Evolutionary conservation across 345 rosid species (phyloP).

Genomic region (Camelina laxa): DNA sequence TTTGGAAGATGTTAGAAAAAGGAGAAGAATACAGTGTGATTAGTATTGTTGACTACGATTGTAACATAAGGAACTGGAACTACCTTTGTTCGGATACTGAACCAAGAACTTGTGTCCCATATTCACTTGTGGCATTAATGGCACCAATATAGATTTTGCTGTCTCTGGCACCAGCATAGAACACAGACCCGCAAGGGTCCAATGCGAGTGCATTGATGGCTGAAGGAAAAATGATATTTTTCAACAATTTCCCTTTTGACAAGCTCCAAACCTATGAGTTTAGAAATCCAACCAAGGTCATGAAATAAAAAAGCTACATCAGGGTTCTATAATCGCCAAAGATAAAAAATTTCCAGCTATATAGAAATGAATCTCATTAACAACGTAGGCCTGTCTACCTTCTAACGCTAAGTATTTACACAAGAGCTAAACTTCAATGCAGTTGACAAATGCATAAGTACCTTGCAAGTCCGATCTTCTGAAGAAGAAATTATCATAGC

Average conservation of each 20-base stretch:
- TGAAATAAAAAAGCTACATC: conserved; percentile 7
- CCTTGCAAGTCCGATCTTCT: conserved; percentile 89
- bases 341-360: not conserved
- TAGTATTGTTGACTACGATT: not conserved
- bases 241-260: conserved; percentile 63
- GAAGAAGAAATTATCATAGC: conserved; percentile 83
- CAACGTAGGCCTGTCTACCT: not conserved
- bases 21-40: conserved; percentile 1
- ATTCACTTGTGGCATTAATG: conserved; percentile 59
- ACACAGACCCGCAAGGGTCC: conserved; percentile 81
- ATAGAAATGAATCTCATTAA: not conserved
- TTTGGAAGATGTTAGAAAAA: conserved; percentile 10
- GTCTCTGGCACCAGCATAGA: conserved; percentile 88
- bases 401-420: not conserved
- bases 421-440: conserved; percentile 3
- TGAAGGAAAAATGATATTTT: conserved; percentile 72
- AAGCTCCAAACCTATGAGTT: conserved; percentile 75
- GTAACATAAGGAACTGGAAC: conserved; percentile 12
- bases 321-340: not conserved
- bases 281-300: conserved; percentile 9
- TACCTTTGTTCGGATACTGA: conserved; percentile 74
- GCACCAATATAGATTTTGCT: conserved; percentile 79
- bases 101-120: conserved; percentile 67
- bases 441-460: conserved; percentile 10
- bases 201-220: conserved; percentile 73